Evolutionary conservation across 2,329 filamentous ascomycete genomes (phyloP).

Genomic region (Tolypocladium ovalisporum): DNA sequence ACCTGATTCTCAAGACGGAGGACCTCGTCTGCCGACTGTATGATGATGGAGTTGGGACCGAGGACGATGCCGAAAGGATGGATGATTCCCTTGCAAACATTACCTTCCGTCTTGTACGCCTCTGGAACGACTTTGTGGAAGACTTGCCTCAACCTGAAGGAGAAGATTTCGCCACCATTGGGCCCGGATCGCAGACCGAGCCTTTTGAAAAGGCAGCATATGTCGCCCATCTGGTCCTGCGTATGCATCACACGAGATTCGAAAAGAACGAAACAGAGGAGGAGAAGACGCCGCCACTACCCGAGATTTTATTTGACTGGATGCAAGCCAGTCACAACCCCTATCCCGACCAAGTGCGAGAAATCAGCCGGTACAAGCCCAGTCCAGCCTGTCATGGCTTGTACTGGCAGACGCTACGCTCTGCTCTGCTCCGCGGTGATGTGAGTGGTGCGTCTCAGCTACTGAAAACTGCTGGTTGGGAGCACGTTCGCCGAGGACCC

Average conservation of each 20-base stretch:
- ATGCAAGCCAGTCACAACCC: conserved; percentile 64
- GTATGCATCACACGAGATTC: conserved; percentile 59
- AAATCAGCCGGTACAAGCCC: conserved; percentile 52
- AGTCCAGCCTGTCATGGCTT: conserved; percentile 65
- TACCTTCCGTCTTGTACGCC: conserved; percentile 36
- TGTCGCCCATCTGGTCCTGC: conserved; percentile 66
- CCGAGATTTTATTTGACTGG: conserved; percentile 76
- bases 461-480: conserved; percentile 68
- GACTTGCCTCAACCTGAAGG: conserved; percentile 36
- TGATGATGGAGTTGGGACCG: conserved; percentile 44
- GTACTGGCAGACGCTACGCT: conserved; percentile 81
- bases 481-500: conserved; percentile 58
- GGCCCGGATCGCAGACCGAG: conserved; percentile 49
- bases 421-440: conserved; percentile 63
- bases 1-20: conserved; percentile 68
- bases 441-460: conserved; percentile 56
- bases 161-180: conserved; percentile 51
- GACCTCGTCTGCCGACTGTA: conserved; percentile 56
- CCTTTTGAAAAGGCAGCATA: conserved; percentile 67
- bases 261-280: conserved; percentile 23
- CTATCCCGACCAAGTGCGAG: conserved; percentile 54
- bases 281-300: conserved; percentile 45
- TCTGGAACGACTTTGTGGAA: conserved; percentile 46
- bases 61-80: conserved; percentile 44
- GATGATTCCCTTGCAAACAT: conserved; percentile 45